phyloP scores from a whole-genome alignment of 108 stramenopile species.

The Pseudonitzschia multistriata region DNA sequence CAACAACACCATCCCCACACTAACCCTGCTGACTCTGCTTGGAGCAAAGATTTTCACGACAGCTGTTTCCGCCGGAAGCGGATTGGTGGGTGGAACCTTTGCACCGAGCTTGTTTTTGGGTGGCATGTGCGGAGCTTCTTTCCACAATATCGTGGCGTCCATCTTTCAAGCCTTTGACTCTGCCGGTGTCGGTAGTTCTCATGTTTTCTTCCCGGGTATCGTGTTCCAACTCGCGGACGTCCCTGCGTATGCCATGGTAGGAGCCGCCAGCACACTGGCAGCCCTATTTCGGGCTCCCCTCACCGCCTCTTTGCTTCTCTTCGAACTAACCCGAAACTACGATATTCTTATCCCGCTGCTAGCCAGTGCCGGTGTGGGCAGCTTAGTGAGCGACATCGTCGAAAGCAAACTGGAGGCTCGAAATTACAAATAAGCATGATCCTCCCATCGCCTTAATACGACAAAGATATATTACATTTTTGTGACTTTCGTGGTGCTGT shows the following conservation, averaged over 20 bases:
- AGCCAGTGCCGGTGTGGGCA: conserved; percentile 74
- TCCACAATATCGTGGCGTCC: conserved; percentile 29
- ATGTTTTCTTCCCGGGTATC: not conserved
- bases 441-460: too few relatives aligned
- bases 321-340: conserved; percentile 91
- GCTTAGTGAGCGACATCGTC: conserved; percentile 44
- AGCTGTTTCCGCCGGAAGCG: conserved; percentile 78
- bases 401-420: conserved; percentile 37
- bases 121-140: conserved; percentile 85
- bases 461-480: too few relatives aligned
- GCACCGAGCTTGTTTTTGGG: conserved; percentile 92
- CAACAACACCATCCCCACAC: conserved; percentile 47
- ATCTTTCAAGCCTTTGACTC: conserved; percentile 15
- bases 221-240: conserved; percentile 47
- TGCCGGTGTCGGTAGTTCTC: not conserved
- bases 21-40: conserved; percentile 53
- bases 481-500: too few relatives aligned
- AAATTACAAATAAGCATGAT: not conserved
- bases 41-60: conserved; percentile 72
- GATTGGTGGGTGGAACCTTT: conserved; percentile 91
- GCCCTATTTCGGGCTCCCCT: conserved; percentile 89
- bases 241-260: conserved; percentile 92
- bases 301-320: conserved; percentile 79
- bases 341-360: conserved; percentile 84
- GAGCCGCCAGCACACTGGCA: conserved; percentile 82